Evolutionary conservation across 2,329 filamentous ascomycete genomes (phyloP).

Genomic region (Xylaria sp.): DNA sequence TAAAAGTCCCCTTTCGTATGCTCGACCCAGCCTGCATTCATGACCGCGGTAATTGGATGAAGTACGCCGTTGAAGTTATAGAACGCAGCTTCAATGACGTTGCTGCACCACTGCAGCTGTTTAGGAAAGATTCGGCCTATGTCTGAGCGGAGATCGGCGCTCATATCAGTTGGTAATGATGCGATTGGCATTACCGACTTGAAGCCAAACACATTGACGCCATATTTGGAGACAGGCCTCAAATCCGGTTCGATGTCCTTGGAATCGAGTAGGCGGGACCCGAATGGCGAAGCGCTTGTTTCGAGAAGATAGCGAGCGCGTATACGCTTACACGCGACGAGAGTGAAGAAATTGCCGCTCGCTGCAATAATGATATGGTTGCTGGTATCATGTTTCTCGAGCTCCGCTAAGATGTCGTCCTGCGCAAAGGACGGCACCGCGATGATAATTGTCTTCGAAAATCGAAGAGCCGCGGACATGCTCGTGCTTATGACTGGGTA

Average conservation of each 20-base stretch:
- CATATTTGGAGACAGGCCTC: conserved; percentile 11
- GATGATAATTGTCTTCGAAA: conserved; percentile 31
- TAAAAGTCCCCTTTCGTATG: conserved; percentile 37
- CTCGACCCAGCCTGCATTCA: conserved; percentile 38
- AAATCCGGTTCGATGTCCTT: conserved; percentile 13
- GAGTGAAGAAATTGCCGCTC: conserved; percentile 37
- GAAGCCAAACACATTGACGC: conserved; percentile 31
- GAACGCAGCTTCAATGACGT: conserved; percentile 34
- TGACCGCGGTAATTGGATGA: conserved; percentile 34
- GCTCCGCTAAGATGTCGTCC: conserved; percentile 29
- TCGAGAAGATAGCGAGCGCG: conserved; percentile 34
- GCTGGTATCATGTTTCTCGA: conserved; percentile 28
- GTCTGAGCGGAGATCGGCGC: conserved; percentile 12
- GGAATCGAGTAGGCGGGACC: conserved; percentile 31
- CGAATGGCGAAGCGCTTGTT: conserved; percentile 34
- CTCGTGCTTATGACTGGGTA: conserved; percentile 27
- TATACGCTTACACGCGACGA: conserved; percentile 29
- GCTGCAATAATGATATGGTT: conserved; percentile 32
- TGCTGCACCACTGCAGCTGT: conserved; percentile 35
- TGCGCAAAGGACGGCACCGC: conserved; percentile 36
- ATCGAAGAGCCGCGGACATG: conserved; percentile 32
- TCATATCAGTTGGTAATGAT: conserved; percentile 29
- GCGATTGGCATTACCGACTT: conserved; percentile 35
- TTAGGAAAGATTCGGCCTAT: conserved; percentile 30
- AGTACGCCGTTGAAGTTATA: conserved; percentile 39